These are phyloP conservation scores for Blastomyces silverae DNA, from an alignment of 2,329 filamentous ascomycete species.

Conservation along the genomic window DNA sequence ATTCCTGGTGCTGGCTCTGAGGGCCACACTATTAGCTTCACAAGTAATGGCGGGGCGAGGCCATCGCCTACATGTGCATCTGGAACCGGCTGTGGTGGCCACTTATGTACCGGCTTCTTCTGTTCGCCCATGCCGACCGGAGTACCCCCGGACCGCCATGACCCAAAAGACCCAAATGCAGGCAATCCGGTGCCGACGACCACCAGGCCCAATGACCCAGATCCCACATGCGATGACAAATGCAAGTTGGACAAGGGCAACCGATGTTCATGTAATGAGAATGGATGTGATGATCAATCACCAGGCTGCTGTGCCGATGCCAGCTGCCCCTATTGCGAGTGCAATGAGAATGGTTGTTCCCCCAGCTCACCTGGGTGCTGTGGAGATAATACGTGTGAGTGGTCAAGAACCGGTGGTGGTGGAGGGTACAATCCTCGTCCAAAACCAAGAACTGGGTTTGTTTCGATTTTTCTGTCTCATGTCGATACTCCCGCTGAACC, in stretches of 20 bases:
- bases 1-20: not conserved
- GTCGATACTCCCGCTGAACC: not conserved
- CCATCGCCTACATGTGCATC: conserved; percentile 2
- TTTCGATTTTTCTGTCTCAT: not conserved
- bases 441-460: conserved; percentile 2
- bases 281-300: conserved; percentile 13
- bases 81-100: conserved; percentile 6
- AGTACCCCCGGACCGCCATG: conserved; percentile 6
- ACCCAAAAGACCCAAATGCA: conserved; percentile 13
- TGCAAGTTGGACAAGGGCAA: conserved; percentile 8
- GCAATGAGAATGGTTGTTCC: conserved; percentile 11
- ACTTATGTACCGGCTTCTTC: conserved; percentile 9
- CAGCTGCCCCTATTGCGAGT: conserved; percentile 13
- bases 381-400: conserved; percentile 10
- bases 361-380: conserved; percentile 5
- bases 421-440: conserved; percentile 6
- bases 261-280: conserved; percentile 6
- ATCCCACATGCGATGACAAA: conserved; percentile 2
- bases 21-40: conserved; percentile 7
- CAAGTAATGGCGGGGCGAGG: not conserved
- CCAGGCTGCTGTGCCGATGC: conserved; percentile 12
- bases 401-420: conserved; percentile 9
- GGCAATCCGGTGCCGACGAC: conserved; percentile 4
- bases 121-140: conserved; percentile 10
- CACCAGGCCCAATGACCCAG: not conserved